These are phyloP conservation scores for Stylosanthes scabra DNA, from an alignment of 331 rosid genomes.

Conservation along the genomic window DNA sequence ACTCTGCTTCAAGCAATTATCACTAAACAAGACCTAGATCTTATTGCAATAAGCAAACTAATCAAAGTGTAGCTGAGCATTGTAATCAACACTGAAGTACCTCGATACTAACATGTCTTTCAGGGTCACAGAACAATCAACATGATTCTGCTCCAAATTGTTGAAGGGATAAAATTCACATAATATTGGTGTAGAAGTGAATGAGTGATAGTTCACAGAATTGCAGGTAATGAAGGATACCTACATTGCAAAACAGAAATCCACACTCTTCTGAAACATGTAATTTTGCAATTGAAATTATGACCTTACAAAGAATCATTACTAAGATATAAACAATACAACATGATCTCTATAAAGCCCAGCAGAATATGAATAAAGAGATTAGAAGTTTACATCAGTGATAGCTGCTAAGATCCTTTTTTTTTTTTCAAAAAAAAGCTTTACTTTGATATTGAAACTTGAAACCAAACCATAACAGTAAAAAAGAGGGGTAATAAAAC, in stretches of 20 bases:
- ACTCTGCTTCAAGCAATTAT: not conserved
- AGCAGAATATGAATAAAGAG: not conserved
- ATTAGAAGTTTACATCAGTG: too few species aligned
- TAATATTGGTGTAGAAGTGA: not conserved
- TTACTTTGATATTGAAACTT: too few species aligned
- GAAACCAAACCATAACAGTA: too few species aligned
- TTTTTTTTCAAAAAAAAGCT: too few species aligned
- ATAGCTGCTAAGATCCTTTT: too few species aligned
- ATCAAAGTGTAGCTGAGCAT: not conserved
- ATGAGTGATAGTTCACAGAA: not conserved
- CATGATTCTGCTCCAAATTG: not conserved
- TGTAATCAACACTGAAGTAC: not conserved
- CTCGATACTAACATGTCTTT: slow-evolving; percentile 6
- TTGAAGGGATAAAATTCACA: slow-evolving; percentile 6
- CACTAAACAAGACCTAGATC: slow-evolving; percentile 2
- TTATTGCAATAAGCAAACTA: not conserved
- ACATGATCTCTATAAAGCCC: not conserved
- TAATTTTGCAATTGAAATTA: slow-evolving; percentile 1
- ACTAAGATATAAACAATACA: not conserved
- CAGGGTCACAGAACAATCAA: not conserved
- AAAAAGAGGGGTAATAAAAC: too few species aligned
- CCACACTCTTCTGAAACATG: not conserved
- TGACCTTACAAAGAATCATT: slow-evolving; percentile 15
- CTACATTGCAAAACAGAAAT: not conserved
- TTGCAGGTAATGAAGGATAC: not conserved